Conservation (phyloP, 2,329 filamentous ascomycete species). For the Cytospora schulzeri region DNA sequence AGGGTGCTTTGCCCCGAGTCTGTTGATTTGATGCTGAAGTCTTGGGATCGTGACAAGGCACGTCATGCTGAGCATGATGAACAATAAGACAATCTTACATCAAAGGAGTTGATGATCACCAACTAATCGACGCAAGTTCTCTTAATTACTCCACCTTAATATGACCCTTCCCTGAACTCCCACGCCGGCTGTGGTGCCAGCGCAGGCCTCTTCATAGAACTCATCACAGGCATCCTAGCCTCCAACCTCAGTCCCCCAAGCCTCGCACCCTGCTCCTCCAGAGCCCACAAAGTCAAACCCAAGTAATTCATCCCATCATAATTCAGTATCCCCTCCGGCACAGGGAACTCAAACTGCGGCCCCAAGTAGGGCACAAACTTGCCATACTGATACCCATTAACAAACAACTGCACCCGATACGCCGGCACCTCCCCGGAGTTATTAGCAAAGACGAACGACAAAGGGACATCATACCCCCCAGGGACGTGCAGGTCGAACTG, state of each 20-base stretch:
- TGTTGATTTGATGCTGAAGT: not conserved
- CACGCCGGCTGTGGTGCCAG: not conserved
- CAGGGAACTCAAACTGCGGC: conserved; percentile 66
- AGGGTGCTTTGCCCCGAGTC: not conserved
- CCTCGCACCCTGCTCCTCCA: conserved; percentile 55
- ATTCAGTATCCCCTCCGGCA: conserved; percentile 68
- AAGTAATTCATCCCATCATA: conserved; percentile 68
- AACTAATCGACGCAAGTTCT: not conserved
- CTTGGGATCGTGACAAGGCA: no score
- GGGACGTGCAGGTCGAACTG: no score
- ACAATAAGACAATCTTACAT: no score
- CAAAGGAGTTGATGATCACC: no score
- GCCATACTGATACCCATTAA: no score
- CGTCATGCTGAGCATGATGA: no score
- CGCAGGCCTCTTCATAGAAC: not conserved
- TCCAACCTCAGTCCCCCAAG: conserved; percentile 46
- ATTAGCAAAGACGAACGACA: no score
- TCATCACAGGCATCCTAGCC: conserved; percentile 38
- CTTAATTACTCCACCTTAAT: not conserved
- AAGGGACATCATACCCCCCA: no score
- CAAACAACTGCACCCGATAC: no score
- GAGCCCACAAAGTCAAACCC: conserved; percentile 64
- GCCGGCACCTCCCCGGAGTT: no score
- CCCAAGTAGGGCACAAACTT: conserved; percentile 62
- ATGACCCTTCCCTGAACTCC: not conserved